Conservation (phyloP, 2,329 filamentous ascomycete genomes). For the Phoma sp. region DNA sequence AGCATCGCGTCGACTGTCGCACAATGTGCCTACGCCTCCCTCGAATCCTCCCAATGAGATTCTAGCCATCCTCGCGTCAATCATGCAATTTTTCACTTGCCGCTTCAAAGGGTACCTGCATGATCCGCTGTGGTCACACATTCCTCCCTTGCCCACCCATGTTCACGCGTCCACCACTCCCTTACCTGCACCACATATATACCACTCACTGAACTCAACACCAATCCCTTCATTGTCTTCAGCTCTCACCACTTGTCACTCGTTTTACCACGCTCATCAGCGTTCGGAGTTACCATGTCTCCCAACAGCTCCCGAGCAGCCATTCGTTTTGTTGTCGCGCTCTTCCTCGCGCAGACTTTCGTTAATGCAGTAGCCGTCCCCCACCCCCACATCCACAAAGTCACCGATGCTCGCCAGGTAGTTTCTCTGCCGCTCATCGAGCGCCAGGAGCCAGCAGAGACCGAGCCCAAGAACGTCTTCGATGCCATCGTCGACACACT, state of each 20-base stretch:
- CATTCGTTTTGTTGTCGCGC: constrained; percentile 19
- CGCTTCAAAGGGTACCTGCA: constrained; percentile 15
- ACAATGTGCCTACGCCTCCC: constrained; percentile 9
- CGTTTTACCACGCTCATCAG: constrained; percentile 17
- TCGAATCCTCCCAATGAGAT: constrained; percentile 12
- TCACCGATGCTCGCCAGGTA: constrained; percentile 9
- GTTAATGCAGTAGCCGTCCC: constrained; percentile 18
- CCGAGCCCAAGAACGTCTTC: constrained; percentile 12
- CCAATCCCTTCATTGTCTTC: constrained; percentile 3
- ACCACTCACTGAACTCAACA: constrained; percentile 4
- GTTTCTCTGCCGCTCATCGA: constrained; percentile 7
- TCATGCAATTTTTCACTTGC: constrained; percentile 16
- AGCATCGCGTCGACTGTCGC: constrained; percentile 14
- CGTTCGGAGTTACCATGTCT: constrained; percentile 17
- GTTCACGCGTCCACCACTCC: constrained; percentile 11
- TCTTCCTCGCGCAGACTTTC: constrained; percentile 16
- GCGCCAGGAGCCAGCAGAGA: constrained; percentile 4
- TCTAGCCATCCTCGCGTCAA: constrained; percentile 12
- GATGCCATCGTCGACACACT: constrained; percentile 16
- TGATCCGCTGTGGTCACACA: constrained; percentile 14
- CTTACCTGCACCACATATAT: constrained; percentile 19
- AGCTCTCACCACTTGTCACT: constrained; percentile 17
- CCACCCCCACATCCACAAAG: constrained; percentile 12
- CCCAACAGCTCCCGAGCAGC: constrained; percentile 15
- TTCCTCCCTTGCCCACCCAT: constrained; percentile 17